Evolutionary conservation across 192 early-diverging fungal genomes (phyloP).

Genomic region (Entomortierella parvispora): DNA sequence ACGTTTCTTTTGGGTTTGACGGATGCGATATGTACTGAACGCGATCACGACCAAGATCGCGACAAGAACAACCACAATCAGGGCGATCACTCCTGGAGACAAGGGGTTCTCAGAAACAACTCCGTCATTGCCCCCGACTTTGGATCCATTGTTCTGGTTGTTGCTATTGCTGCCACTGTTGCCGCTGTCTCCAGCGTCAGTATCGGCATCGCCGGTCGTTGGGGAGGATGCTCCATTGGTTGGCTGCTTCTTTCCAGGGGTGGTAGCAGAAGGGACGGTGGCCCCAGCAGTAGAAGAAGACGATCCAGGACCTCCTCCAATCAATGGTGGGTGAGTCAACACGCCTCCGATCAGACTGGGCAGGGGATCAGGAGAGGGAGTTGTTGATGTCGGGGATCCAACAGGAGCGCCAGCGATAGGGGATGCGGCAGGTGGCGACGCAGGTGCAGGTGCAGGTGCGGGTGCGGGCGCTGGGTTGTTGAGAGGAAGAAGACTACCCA

Average conservation of each 20-base stretch:
- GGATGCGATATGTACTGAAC: conserved; percentile 38
- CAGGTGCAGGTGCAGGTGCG: no score
- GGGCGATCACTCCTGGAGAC: conserved; percentile 23
- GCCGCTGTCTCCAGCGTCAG: background rate
- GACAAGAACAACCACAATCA: conserved; percentile 11
- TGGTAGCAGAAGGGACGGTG: background rate
- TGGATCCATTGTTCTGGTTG: background rate
- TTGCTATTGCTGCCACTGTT: background rate
- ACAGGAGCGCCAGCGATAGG: background rate
- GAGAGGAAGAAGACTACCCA: no score
- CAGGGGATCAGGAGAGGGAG: background rate
- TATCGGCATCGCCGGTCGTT: no score
- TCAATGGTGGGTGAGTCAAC: no score
- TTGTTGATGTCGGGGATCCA: background rate
- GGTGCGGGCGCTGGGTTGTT: no score
- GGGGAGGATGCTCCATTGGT: no score
- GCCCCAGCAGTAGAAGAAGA: background rate
- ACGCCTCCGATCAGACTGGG: background rate
- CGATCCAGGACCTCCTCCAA: no score
- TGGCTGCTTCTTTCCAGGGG: background rate
- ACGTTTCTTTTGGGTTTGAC: conserved; percentile 16
- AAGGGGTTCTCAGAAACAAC: background rate
- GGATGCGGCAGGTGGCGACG: no score
- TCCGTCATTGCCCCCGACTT: background rate
- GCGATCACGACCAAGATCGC: conserved; percentile 11